Percentiles rank a stretch among this genome's conserved stretches.
Evolutionary conservation across 495 filamentous ascomycete species (phyloP).

Genomic region (Staphylotrichum tortipilum): DNA sequence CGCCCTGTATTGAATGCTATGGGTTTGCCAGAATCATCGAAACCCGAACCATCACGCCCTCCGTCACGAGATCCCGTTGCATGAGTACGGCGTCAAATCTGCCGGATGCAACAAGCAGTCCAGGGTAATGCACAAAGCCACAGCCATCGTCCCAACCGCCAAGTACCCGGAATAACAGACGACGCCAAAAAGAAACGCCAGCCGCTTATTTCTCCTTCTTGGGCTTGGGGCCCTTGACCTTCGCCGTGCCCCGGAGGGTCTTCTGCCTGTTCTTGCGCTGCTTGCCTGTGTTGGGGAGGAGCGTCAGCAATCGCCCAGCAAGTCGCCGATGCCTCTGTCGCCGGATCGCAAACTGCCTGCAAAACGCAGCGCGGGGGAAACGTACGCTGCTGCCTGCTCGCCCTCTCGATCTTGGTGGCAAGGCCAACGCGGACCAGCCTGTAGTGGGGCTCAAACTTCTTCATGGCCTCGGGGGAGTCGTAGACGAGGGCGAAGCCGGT

Average conservation of each 20-base stretch:
- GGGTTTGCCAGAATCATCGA: slow-evolving; percentile 23
- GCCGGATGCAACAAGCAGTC: slow-evolving; percentile 22
- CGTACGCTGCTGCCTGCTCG: slow-evolving; percentile 97
- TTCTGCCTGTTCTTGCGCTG: slow-evolving; percentile 99
- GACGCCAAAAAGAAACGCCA: slow-evolving; percentile 24
- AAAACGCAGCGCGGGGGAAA: slow-evolving; percentile 26
- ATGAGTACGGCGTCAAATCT: slow-evolving; percentile 15
- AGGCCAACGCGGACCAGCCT: slow-evolving; percentile 85
- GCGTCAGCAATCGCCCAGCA: slow-evolving; percentile 25
- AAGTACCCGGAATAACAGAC: slow-evolving; percentile 19
- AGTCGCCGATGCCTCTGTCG: too few species aligned
- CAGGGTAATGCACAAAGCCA: slow-evolving; percentile 30
- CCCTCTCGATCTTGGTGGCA: slow-evolving; percentile 87
- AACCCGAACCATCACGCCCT: slow-evolving; percentile 28
- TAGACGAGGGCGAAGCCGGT: slow-evolving; percentile 98
- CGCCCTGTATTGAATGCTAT: slow-evolving; percentile 30
- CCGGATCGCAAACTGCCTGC: not conserved
- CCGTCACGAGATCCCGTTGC: slow-evolving; percentile 21
- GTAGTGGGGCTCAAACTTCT: slow-evolving; percentile 99
- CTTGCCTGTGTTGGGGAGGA: slow-evolving; percentile 64
- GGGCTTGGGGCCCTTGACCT: slow-evolving; percentile 76
- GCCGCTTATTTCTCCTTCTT: slow-evolving; percentile 55
- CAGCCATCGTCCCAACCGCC: slow-evolving; percentile 22
- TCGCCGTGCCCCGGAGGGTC: slow-evolving; percentile 94
- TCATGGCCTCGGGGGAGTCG: slow-evolving; percentile 92